Evolutionary conservation across 2,329 filamentous ascomycete species (phyloP).

Genomic region (Zasmidium cellare): DNA sequence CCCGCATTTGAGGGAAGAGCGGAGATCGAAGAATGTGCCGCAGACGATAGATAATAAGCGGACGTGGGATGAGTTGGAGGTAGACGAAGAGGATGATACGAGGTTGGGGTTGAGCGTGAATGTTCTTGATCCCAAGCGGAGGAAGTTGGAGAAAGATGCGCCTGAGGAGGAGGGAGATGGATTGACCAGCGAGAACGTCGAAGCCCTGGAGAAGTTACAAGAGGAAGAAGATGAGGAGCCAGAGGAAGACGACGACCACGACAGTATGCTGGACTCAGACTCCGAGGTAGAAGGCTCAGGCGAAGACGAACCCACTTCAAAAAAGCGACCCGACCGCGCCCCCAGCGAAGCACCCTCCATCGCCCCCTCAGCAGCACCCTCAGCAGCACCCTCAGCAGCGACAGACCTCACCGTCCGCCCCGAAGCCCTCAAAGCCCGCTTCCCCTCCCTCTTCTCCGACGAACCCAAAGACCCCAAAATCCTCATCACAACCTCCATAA

Average conservation of each 20-base stretch:
- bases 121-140: conserved; percentile 47
- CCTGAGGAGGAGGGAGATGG: conserved; percentile 13
- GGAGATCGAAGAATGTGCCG: conserved; percentile 76
- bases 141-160: conserved; percentile 38
- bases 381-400: conserved; percentile 39
- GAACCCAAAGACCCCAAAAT: conserved; percentile 68
- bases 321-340: conserved; percentile 27
- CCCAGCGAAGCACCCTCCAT: conserved; percentile 49
- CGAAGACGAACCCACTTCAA: conserved; percentile 34
- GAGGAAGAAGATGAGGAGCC: conserved; percentile 24
- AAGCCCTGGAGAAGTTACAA: conserved; percentile 16
- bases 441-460: conserved; percentile 60
- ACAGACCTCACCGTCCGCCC: conserved; percentile 62
- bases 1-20: conserved; percentile 70
- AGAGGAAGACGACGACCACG: conserved; percentile 54
- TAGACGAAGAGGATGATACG: conserved; percentile 41
- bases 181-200: conserved; percentile 13
- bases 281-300: conserved; percentile 52
- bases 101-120: conserved; percentile 45
- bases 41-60: conserved; percentile 83
- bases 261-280: conserved; percentile 73
- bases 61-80: conserved; percentile 69
- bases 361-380: conserved; percentile 44
- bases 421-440: conserved; percentile 61
- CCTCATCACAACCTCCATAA: conserved; percentile 86